Evolutionary conservation across 2,329 filamentous ascomycete genomes (phyloP).

Genomic region (Penicillium janthinellum): DNA sequence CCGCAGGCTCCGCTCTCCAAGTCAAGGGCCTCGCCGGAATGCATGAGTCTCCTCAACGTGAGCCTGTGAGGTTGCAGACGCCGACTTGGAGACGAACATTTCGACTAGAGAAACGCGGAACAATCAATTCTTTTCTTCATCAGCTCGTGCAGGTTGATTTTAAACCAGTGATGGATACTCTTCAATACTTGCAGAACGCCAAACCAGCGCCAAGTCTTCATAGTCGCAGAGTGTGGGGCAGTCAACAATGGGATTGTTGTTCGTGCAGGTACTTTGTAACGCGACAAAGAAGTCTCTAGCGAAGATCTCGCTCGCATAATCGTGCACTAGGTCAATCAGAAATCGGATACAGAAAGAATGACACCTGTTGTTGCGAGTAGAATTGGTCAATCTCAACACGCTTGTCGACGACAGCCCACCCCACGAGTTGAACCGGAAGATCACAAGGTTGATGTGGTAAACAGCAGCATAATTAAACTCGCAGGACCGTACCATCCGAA

Average conservation of each 20-base stretch:
- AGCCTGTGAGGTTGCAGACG: not conserved
- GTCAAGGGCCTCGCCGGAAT: constrained; percentile 5
- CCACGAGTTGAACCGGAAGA: too few relatives aligned
- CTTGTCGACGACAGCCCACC: too few relatives aligned
- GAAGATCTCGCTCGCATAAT: too few relatives aligned
- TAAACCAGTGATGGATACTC: not conserved
- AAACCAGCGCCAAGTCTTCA: not conserved
- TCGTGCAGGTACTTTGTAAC: not conserved
- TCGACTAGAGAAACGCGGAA: not conserved
- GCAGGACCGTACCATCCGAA: too few relatives aligned
- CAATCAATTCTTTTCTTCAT: too few relatives aligned
- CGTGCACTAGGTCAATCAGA: too few relatives aligned
- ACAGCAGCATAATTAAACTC: too few relatives aligned
- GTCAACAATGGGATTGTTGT: not conserved
- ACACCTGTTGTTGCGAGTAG: too few relatives aligned
- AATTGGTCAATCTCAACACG: too few relatives aligned
- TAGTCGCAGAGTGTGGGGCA: not conserved
- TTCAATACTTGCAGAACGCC: not conserved
- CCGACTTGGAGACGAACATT: too few relatives aligned
- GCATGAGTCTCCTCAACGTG: not conserved
- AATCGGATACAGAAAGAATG: too few relatives aligned
- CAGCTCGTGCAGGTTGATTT: not conserved
- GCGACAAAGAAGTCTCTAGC: not conserved
- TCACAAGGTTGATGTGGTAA: too few relatives aligned
- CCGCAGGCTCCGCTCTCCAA: constrained; percentile 20